Conservation (phyloP, 176 grass and related monocot species). For the Coix lacrymajobi region DNA sequence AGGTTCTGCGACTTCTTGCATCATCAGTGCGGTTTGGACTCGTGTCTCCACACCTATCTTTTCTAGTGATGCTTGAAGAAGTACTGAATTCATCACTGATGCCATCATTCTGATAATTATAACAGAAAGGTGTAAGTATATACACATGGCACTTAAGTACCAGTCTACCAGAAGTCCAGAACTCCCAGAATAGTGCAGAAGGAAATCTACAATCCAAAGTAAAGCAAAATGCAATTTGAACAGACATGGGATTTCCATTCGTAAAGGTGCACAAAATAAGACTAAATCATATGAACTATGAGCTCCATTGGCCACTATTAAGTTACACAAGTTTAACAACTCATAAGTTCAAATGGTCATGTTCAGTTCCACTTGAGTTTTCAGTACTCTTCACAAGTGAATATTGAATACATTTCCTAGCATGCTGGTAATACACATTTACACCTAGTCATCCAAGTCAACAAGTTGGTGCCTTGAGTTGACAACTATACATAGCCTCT, state of each 20-base stretch:
- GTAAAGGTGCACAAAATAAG: not conserved
- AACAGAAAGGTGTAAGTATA: not conserved
- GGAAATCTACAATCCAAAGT: conserved; percentile 13
- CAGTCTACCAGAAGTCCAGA: conserved; percentile 2
- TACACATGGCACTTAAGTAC: not conserved
- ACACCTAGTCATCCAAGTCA: not conserved
- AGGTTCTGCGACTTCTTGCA: conserved; percentile 88
- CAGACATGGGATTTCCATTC: not conserved
- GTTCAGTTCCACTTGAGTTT: not conserved
- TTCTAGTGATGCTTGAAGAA: conserved; percentile 92
- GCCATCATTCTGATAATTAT: conserved; percentile 82
- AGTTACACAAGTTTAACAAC: conserved; percentile 10
- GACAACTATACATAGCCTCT: not conserved
- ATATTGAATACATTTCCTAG: not conserved
- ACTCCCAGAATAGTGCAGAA: conserved; percentile 3
- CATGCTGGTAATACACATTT: not conserved
- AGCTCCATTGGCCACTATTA: not conserved
- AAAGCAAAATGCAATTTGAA: not conserved
- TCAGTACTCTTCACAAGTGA: not conserved
- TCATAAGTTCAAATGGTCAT: not conserved
- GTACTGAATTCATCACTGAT: conserved; percentile 85
- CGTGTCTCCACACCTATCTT: conserved; percentile 79
- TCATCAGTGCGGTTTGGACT: conserved; percentile 73
- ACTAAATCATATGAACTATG: not conserved
- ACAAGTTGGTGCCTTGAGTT: not conserved